phyloP scores from a whole-genome alignment of 192 early-diverging fungal genomes.

The Backusella australiensis region DNA sequence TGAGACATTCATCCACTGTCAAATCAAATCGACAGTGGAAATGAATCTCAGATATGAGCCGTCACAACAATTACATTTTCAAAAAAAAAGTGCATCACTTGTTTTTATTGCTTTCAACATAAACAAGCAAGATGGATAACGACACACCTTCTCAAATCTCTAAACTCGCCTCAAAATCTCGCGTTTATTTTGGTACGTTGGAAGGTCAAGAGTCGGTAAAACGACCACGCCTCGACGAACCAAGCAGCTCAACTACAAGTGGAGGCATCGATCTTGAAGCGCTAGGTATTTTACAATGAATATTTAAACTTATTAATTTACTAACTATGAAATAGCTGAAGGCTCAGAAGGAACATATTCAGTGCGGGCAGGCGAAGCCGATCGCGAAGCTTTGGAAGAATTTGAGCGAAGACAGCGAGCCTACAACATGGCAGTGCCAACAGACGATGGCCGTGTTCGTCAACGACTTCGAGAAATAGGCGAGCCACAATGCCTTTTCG shows the following conservation, averaged over 20 bases:
- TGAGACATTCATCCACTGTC: too few species aligned
- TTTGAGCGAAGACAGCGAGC: constrained; percentile 78
- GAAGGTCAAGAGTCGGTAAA: constrained; percentile 53
- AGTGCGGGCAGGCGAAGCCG: constrained; percentile 45
- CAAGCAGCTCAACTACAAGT: constrained; percentile 17
- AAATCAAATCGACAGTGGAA: not conserved
- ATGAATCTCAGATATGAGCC: not conserved
- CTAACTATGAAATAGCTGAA: not conserved
- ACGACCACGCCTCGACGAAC: constrained; percentile 33
- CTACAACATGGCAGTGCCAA: constrained; percentile 83
- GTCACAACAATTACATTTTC: not conserved
- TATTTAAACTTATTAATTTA: not conserved
- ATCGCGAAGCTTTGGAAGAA: constrained; percentile 59
- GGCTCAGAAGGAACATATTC: constrained; percentile 43
- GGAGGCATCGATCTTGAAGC: constrained; percentile 22
- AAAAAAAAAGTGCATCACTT: not conserved
- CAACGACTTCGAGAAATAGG: constrained; percentile 69
- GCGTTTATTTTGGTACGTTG: constrained; percentile 63
- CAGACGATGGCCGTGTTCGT: constrained; percentile 81
- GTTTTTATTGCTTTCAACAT: not conserved
- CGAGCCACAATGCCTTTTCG: constrained; percentile 92
- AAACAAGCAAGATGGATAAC: constrained; percentile 7
- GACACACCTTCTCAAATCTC: constrained; percentile 14
- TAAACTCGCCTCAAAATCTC: constrained; percentile 38
- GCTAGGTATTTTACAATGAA: constrained; percentile 13